Base-by-base conservation (phyloP, 1,284 basidiomycete species). In the Hymenochaete sp. region DNA sequence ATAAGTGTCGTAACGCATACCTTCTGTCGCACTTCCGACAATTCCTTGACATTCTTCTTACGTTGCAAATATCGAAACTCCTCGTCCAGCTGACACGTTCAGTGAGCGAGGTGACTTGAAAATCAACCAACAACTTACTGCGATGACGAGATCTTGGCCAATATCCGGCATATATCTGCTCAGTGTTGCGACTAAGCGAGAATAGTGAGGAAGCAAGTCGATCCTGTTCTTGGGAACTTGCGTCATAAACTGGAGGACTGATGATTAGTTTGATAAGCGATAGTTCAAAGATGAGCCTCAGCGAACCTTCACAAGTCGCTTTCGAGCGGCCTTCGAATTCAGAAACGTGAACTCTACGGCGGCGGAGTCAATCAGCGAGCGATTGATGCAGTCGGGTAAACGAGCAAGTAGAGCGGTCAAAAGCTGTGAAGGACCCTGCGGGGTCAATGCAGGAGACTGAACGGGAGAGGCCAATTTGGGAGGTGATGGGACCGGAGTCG, bases 31-130 rank as follows among this genome's bases (percentile, higher is more conserved):
- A 82, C 73, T 64, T 93, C 86, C 16, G 85, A 71, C 6, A 98
- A 70, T 57, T 97, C 93, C 56, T 87, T 88, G 1, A 91, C 80
- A 44, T 90, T 92, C 65, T 86, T 88, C 70, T 97, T 98, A 46
- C 84, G 73, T 57, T 98, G 95, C n/a, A 98, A 67, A 59, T 96
- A 98, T 13, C 91, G 79, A 60, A 98, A 93, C 60, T 98, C 93
- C 53, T 97, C 92, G 55, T 98, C 93, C 40, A 99, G 75, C 92
- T 96, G 47, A 49, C 43, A 31, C 13, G 7, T n/a, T 42, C n/a
- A 42, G 19, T 16, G 22, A 51, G 14, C 32, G 21, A 35, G 5
- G 14, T 6, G 14, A 35, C 14, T 5, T n/a, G 24, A 26, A 22
- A 27, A 40, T 36, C 32, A 16, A 11, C 39, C 5, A 16, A 35